Base-by-base conservation (phyloP, 768 basidiomycete genomes). In the Auriscalpium microsporum region DNA sequence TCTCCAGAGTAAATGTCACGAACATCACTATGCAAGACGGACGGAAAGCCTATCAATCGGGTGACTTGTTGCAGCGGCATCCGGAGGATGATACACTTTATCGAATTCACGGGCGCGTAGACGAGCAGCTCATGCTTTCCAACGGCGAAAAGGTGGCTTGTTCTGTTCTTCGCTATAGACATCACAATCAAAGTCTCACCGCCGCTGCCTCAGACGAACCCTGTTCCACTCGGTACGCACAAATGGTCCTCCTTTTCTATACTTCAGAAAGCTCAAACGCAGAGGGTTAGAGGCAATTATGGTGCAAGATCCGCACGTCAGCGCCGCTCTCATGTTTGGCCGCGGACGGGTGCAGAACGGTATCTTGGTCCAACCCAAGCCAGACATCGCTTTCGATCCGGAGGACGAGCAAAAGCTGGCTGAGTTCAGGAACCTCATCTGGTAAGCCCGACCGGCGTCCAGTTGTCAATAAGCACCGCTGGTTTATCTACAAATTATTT, bases 101-200 rank as follows among this genome's bases (percentile, higher is more conserved):
- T 66, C 71, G 64, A 50, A 59, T 78, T 1, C 68, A 64, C 47
- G 76, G 78, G 2, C 67, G 78, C 11, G 65, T 62, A 9, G 77
- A 78, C 54, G 77, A 78, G 54, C 76, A 77, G 60, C 73, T 78
- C 38, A 72, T 73, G 63, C 67, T 73, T 45, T 67, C 63, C 35
- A 75, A 71, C 11, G 75, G 75, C 17, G 71, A 73, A 58, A 75
- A 42, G 40, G 40, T 42, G 17, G 52, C 42, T 1, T 44, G 42
- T 44, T 53, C 28, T 33, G 21, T 34, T 35, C 44, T 21, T 9
- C 21, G 16, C 13, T 14, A 11, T 10, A n/a, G 11, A 10, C 34
- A 36, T 2, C 34, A 11, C 38, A 34, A 8, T 28, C 10, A 33
- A 16, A 36, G 11, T 23, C 28, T 21, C 21, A 21, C 21, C 21